phyloP scores from a whole-genome alignment of 306 rosid genomes.

The Hippophae gyantsensis region DNA sequence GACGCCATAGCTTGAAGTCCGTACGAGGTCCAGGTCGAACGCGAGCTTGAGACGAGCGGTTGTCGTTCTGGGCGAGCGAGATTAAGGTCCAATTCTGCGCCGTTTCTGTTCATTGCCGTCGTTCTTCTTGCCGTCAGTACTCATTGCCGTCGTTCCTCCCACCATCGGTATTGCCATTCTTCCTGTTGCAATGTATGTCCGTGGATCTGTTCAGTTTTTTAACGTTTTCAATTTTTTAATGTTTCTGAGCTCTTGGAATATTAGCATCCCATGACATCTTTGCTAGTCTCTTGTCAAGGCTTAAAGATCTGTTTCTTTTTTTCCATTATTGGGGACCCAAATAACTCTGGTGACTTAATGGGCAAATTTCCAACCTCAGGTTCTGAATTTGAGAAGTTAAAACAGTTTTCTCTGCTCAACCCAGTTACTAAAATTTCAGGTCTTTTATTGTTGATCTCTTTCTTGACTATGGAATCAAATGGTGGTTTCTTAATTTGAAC shows the following conservation, averaged over 20 bases:
- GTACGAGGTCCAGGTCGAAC: too few relatives aligned
- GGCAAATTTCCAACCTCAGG: conserved; percentile 19
- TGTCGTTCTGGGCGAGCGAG: too few relatives aligned
- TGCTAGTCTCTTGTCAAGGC: conserved; percentile 50
- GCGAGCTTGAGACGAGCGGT: too few relatives aligned
- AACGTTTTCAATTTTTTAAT: too few relatives aligned
- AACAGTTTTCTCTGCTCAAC: conserved; percentile 20
- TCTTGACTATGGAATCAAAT: conserved; percentile 11
- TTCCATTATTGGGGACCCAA: conserved; percentile 51
- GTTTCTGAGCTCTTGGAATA: conserved; percentile 7
- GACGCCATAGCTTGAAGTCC: too few relatives aligned
- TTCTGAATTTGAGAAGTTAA: conserved; percentile 24
- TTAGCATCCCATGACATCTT: conserved; percentile 31
- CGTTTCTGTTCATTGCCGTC: too few relatives aligned
- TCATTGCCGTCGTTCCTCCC: too few relatives aligned
- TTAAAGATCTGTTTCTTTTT: conserved; percentile 36
- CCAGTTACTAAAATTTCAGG: conserved; percentile 22
- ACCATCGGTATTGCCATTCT: too few relatives aligned
- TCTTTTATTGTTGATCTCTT: conserved; percentile 17
- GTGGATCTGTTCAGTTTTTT: too few relatives aligned
- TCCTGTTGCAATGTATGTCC: too few relatives aligned
- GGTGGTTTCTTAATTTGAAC: conserved; percentile 21
- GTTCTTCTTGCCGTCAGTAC: too few relatives aligned
- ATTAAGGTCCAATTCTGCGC: too few relatives aligned
- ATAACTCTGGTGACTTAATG: conserved; percentile 60